These are phyloP conservation scores for Penicillium fuscoglaucum DNA, from an alignment of 2,329 filamentous ascomycete genomes.

Conservation along the genomic window DNA sequence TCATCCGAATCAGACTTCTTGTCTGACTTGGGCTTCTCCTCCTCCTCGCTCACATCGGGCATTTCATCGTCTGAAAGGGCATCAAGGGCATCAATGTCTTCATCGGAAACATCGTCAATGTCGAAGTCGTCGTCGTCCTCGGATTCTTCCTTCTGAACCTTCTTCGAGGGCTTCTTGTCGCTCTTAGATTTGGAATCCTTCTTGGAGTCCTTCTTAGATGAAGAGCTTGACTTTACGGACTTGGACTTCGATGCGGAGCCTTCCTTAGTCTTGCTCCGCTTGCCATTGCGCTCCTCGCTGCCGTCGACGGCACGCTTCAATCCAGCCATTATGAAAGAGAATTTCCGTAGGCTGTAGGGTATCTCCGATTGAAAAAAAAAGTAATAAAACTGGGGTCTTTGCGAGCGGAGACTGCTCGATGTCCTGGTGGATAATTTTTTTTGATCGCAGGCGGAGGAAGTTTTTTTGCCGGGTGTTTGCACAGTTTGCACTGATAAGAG, in stretches of 20 bases:
- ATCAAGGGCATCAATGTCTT: slow-evolving; percentile 31
- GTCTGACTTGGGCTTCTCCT: slow-evolving; percentile 21
- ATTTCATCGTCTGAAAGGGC: slow-evolving; percentile 33
- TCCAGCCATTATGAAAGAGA: slow-evolving; percentile 37
- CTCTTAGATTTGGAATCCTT: slow-evolving; percentile 36
- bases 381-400: slow-evolving; percentile 12
- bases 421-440: slow-evolving; percentile 33
- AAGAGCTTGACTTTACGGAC: slow-evolving; percentile 24
- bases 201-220: slow-evolving; percentile 23
- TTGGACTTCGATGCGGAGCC: slow-evolving; percentile 31
- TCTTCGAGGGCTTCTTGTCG: slow-evolving; percentile 36
- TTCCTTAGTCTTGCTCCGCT: slow-evolving; percentile 42
- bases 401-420: slow-evolving; percentile 24
- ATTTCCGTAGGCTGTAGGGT: slow-evolving; percentile 14
- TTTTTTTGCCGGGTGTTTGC: slow-evolving; percentile 39
- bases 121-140: slow-evolving; percentile 54
- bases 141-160: slow-evolving; percentile 42
- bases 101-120: slow-evolving; percentile 53
- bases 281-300: slow-evolving; percentile 42
- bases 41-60: slow-evolving; percentile 48
- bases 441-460: slow-evolving; percentile 32
- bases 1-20: slow-evolving; percentile 6
- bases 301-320: slow-evolving; percentile 44
- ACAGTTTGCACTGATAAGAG: slow-evolving; percentile 33
- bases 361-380: slow-evolving; percentile 9